A percentile compares a stretch with the other conserved stretches of the same genome.
Conservation (phyloP, 116 monocot species). For the Trichopus zeylanicus region DNA sequence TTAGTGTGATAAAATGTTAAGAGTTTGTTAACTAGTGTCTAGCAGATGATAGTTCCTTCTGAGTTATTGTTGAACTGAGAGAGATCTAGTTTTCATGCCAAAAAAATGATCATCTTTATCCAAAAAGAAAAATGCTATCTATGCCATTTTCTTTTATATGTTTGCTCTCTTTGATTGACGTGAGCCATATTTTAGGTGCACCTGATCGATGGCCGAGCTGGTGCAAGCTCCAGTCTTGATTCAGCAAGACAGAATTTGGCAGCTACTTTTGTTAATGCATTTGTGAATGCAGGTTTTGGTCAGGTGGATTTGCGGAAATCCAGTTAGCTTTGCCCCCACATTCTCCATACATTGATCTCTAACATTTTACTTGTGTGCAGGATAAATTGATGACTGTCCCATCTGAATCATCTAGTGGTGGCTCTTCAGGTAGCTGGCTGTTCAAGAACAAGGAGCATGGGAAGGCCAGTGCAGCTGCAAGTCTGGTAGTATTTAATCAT, state of each 20-base stretch:
- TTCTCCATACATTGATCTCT: neutral
- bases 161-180: neutral
- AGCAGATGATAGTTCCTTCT: too few relatives aligned
- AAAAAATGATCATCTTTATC: too few relatives aligned
- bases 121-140: too few relatives aligned
- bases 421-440: constrained; percentile 64
- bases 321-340: neutral
- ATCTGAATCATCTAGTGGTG: constrained; percentile 73
- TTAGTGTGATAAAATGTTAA: too few relatives aligned
- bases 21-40: too few relatives aligned
- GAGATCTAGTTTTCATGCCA: too few relatives aligned
- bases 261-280: constrained; percentile 99
- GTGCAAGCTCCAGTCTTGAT: constrained; percentile 84
- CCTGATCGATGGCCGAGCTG: constrained; percentile 90
- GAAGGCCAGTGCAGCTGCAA: constrained; percentile 95
- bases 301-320: constrained; percentile 43
- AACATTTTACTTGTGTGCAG: constrained; percentile 29
- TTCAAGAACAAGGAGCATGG: constrained; percentile 99
- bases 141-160: constrained; percentile 3
- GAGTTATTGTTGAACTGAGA: too few relatives aligned
- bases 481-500: constrained; percentile 51
- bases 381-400: constrained; percentile 91
- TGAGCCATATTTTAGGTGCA: constrained; percentile 45
- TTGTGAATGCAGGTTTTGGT: constrained; percentile 98
- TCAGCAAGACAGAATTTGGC: constrained; percentile 96